Evolutionary conservation across 768 basidiomycete genomes (phyloP).

Genomic region (Calvatia gigantea): DNA sequence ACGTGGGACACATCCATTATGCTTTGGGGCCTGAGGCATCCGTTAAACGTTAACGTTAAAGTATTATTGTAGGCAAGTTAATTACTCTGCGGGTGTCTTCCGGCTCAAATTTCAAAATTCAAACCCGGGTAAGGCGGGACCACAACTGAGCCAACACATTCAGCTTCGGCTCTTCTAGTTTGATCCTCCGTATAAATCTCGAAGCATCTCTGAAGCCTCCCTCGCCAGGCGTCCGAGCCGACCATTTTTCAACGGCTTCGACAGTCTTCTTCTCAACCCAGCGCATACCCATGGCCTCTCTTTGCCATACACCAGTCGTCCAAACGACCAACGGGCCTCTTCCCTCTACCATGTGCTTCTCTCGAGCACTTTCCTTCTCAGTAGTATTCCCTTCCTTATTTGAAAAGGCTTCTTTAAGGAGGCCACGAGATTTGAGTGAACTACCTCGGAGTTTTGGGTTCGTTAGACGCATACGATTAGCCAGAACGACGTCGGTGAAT

Average conservation of each 20-base stretch:
- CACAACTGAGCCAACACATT: background rate
- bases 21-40: too few species aligned
- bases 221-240: conserved; percentile 21
- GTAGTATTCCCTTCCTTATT: conserved; percentile 24
- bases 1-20: too few species aligned
- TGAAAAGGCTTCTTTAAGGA: conserved; percentile 14
- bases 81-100: too few species aligned
- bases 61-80: too few species aligned
- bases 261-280: conserved; percentile 55
- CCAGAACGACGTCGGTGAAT: conserved; percentile 88
- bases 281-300: conserved; percentile 59
- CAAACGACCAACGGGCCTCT: conserved; percentile 61
- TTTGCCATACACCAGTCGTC: conserved; percentile 70
- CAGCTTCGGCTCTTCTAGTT: background rate
- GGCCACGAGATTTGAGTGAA: conserved; percentile 3
- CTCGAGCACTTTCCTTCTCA: conserved; percentile 21
- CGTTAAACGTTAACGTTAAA: too few species aligned
- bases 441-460: conserved; percentile 12
- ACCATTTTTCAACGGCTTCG: conserved; percentile 40
- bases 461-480: conserved; percentile 59
- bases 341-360: conserved; percentile 7
- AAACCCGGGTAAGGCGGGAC: background rate
- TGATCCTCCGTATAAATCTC: conserved; percentile 26
- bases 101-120: too few species aligned
- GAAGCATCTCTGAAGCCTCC: conserved; percentile 20